These are phyloP conservation scores for Plasmodium falciparum DNA, from an alignment of 169 alveolate species.

Conservation along the genomic window DNA sequence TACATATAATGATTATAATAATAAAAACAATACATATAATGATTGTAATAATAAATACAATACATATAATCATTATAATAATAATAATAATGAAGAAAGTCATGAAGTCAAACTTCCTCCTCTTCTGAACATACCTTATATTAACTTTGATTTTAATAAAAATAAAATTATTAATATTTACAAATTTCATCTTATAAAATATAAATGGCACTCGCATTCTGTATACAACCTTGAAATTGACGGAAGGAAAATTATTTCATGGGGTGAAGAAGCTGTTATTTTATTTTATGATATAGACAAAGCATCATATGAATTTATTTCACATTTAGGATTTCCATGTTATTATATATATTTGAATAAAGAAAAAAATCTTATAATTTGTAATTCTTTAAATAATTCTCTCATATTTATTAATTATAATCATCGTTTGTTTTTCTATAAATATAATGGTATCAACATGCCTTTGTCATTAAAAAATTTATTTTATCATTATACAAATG, in stretches of 20 bases:
- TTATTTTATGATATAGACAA: slow-evolving; percentile 32
- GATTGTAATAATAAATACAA: too few species aligned
- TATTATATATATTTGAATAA: slow-evolving; percentile 34
- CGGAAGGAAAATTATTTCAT: slow-evolving; percentile 15
- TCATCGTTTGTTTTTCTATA: slow-evolving; percentile 46
- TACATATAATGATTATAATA: too few species aligned
- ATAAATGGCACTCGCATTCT: slow-evolving; percentile 65
- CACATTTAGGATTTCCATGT: slow-evolving; percentile 65
- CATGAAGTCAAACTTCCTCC: too few species aligned
- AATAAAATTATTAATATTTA: slow-evolving; percentile 17
- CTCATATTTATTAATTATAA: slow-evolving; percentile 30
- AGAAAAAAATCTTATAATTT: slow-evolving; percentile 30
- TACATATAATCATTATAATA: too few species aligned
- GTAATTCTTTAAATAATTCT: slow-evolving; percentile 23
- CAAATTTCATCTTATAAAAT: slow-evolving; percentile 8
- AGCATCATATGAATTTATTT: slow-evolving; percentile 13
- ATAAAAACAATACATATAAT: too few species aligned
- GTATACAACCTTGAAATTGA: slow-evolving; percentile 36
- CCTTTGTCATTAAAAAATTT: slow-evolving; percentile 29
- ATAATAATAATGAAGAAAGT: too few species aligned
- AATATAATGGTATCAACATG: slow-evolving; percentile 35
- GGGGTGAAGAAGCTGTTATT: slow-evolving; percentile 63
- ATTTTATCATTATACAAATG: slow-evolving; percentile 19
- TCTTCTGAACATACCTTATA: slow-evolving; percentile 17
- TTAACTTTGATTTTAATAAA: neutral